Evolutionary conservation across 257 asterid genomes (phyloP).

Genomic region (Jacaranda mimosifolia): DNA sequence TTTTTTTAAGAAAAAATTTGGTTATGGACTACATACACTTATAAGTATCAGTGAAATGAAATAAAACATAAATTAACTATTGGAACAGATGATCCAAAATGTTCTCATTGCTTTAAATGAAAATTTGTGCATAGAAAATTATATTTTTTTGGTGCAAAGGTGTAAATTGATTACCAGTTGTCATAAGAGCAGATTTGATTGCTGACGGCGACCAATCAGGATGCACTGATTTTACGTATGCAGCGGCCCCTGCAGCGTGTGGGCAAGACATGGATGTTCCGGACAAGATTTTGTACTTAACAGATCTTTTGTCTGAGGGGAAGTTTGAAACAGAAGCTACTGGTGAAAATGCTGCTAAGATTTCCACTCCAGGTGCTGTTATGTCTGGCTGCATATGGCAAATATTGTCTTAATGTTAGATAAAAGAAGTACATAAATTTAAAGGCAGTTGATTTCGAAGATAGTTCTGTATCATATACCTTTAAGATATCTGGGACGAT

Average conservation of each 20-base stretch:
- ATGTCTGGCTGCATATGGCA: constrained; percentile 38
- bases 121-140: too few species aligned
- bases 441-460: neutral
- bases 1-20: too few species aligned
- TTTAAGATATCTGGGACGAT: constrained; percentile 35
- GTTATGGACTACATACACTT: too few species aligned
- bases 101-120: neutral
- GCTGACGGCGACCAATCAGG: constrained; percentile 50
- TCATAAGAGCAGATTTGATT: constrained; percentile 46
- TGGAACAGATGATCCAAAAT: too few species aligned
- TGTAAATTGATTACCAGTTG: constrained; percentile 37
- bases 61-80: too few species aligned
- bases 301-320: constrained; percentile 32
- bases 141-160: neutral
- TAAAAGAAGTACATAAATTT: neutral
- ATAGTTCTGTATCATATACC: neutral
- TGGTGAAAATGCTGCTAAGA: constrained; percentile 44
- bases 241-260: constrained; percentile 47
- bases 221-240: constrained; percentile 36
- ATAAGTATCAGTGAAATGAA: too few species aligned
- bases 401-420: neutral
- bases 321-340: constrained; percentile 21
- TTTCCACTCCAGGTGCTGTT: constrained; percentile 49
- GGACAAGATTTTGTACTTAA: constrained; percentile 32
- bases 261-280: constrained; percentile 48